phyloP scores from a whole-genome alignment of 768 basidiomycete species.

The Pulveroboletus ravenelii region DNA sequence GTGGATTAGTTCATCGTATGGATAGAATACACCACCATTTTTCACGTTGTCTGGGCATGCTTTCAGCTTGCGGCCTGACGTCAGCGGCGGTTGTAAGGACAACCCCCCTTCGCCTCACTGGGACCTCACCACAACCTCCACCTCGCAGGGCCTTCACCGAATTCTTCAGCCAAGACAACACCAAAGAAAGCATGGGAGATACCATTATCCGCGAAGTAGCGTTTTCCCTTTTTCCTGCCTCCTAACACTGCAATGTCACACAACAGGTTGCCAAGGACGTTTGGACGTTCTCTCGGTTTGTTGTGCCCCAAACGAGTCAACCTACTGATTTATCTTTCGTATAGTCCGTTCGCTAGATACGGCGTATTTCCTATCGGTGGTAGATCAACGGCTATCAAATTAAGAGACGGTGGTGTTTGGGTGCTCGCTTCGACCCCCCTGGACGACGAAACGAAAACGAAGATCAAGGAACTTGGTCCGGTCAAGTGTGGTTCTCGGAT shows the following conservation, averaged over 20 bases:
- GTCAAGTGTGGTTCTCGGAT: constrained; percentile 45
- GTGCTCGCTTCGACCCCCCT: constrained; percentile 78
- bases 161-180: constrained; percentile 1
- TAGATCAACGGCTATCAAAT: constrained; percentile 73
- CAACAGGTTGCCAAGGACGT: constrained; percentile 46
- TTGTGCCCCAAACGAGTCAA: neutral
- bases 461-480: constrained; percentile 58
- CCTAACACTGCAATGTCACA: neutral
- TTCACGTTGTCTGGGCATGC: constrained; percentile 15
- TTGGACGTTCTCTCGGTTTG: constrained; percentile 64
- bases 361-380: constrained; percentile 75
- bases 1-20: neutral
- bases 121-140: constrained; percentile 17
- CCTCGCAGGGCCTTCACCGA: constrained; percentile 6
- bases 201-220: constrained; percentile 42
- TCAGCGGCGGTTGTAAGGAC: constrained; percentile 7
- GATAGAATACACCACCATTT: neutral
- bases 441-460: constrained; percentile 56
- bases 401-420: constrained; percentile 69
- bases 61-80: constrained; percentile 12
- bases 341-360: constrained; percentile 63
- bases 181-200: constrained; percentile 27
- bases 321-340: constrained; percentile 5
- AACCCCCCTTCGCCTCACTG: constrained; percentile 8
- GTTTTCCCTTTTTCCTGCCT: neutral